Evolutionary conservation across 2,329 filamentous ascomycete genomes (phyloP), one percentile per base, ranked within the genome.

Genomic region (Penicillium concentricum): DNA sequence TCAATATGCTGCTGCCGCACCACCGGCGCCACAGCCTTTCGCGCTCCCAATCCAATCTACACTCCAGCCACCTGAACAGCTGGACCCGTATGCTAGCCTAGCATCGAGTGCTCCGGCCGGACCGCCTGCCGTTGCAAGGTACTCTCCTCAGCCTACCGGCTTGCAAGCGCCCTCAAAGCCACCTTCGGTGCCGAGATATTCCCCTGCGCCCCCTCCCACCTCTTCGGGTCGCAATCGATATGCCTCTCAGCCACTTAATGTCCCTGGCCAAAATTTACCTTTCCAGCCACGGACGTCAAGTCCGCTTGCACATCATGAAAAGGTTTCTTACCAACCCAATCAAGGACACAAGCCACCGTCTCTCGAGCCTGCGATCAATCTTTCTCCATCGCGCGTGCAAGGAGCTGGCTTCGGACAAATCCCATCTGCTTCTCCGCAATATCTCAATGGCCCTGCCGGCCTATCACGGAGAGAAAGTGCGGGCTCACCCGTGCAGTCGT

Each of bases 241-340:
- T 63, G 71, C 67, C 32, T 76, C 77, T 22, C 78, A 70, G 60
- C 74, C 70, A 16, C 54, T 70, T 32, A 61, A 58, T 47, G 62
- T 67, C 22, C 66, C 68, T 47, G 61, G 68, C 4, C 66, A 68
- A 37, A 58, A 60, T 15, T 76, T 84, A 58, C 78, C 82, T 4
- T 87, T 86, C 69, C 82, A 84, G 41, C 85, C 85, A 18, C 79
- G 85, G 54, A 87, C 84, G 7, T 87, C 84, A n/a, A 87, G 85
- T 69, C 85, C 85, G 16, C 75, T 87, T 16, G 84, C 84, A 32
- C 80, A 82, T 48, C 81, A 78, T 52, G 73, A 75, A 47, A 75
- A 73, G 53, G 61, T 63, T 32, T 72, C 69, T 7, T 73, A 74
- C 49, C 70, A 70, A 41, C 63, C 67, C 1, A 63, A 67, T n/a